Percentiles rank a stretch among this genome's conserved stretches.
Evolutionary conservation across 1,284 basidiomycete species (phyloP).

Genomic region (Puccinia novopanici): DNA sequence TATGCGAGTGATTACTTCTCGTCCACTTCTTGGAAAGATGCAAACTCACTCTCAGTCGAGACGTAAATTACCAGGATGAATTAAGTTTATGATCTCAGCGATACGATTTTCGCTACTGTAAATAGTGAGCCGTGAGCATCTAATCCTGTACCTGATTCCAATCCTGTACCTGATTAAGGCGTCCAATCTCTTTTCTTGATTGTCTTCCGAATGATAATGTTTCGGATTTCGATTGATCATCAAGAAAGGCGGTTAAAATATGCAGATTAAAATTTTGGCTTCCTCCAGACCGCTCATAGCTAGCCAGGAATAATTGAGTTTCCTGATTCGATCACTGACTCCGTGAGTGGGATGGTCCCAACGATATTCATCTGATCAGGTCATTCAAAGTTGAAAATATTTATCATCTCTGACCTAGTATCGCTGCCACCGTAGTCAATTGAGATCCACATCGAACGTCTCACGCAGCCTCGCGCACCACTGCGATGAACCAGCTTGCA

Average conservation of each 20-base stretch:
- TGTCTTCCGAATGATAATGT: neutral
- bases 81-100: neutral
- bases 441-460: neutral
- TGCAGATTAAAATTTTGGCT: neutral
- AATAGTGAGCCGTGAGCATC: conserved; percentile 7
- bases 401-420: neutral
- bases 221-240: neutral
- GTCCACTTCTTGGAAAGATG: neutral
- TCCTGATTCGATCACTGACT: neutral
- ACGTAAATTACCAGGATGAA: neutral
- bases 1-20: neutral
- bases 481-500: neutral
- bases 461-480: neutral
- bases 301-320: neutral
- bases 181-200: neutral
- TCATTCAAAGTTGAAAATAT: neutral
- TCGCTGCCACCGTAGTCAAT: neutral
- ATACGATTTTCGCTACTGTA: neutral
- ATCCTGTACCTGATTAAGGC: too few species aligned
- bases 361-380: neutral
- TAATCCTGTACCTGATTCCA: neutral
- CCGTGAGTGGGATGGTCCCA: neutral
- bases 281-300: neutral
- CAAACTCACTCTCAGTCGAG: neutral
- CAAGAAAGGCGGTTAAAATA: neutral